These are phyloP conservation scores for Saccharomycopsis sp. DNA, from an alignment of 805 yeast species.

Conservation along the genomic window DNA sequence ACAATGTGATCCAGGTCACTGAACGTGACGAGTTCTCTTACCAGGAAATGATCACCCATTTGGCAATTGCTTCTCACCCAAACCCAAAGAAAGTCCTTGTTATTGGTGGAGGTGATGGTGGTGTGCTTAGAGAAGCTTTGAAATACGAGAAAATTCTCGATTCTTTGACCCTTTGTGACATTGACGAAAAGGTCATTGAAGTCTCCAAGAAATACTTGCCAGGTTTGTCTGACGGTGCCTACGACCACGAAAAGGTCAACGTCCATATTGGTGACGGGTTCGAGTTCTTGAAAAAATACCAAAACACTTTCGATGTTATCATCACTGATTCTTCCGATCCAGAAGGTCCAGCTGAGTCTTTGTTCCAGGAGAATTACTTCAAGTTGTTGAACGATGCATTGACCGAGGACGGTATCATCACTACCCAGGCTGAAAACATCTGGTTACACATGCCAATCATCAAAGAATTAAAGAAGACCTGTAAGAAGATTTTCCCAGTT, in stretches of 20 bases:
- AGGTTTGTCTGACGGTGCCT: constrained; percentile 63
- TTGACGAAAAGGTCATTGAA: constrained; percentile 87
- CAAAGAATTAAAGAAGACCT: constrained; percentile 72
- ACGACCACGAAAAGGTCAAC: constrained; percentile 54
- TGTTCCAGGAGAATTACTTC: constrained; percentile 75
- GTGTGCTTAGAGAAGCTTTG: constrained; percentile 90
- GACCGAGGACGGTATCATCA: constrained; percentile 58
- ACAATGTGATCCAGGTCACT: constrained; percentile 91
- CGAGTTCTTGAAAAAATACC: constrained; percentile 49
- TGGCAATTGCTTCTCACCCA: constrained; percentile 89
- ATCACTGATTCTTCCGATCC: constrained; percentile 93
- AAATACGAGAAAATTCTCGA: constrained; percentile 75
- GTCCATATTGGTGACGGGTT: constrained; percentile 79
- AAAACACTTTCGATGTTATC: constrained; percentile 60
- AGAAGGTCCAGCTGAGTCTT: constrained; percentile 90
- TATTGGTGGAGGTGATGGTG: constrained; percentile 99
- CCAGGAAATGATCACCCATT: constrained; percentile 97
- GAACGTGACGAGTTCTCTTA: constrained; percentile 96
- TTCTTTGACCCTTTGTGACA: constrained; percentile 87
- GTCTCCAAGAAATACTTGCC: constrained; percentile 86
- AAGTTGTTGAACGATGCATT: constrained; percentile 58
- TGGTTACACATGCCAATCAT: constrained; percentile 88
- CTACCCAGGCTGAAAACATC: constrained; percentile 91
- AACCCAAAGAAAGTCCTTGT: constrained; percentile 90
- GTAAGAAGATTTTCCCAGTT: constrained; percentile 80